phyloP scores from a whole-genome alignment of 768 basidiomycete genomes.

The Hygrophorus russula region DNA sequence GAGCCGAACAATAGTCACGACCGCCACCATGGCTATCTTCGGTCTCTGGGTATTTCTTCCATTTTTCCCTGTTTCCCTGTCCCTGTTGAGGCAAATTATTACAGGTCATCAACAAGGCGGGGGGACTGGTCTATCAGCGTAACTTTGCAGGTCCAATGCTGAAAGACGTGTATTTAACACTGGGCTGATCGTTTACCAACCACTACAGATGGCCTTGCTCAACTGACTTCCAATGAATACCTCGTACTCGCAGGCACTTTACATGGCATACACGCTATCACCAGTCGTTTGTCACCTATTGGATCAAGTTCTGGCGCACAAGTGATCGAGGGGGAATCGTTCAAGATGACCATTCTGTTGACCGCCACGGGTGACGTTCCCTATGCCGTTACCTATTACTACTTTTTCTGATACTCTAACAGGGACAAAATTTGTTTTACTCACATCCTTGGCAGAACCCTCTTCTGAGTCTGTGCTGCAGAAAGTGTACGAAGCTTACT shows the following conservation, averaged over 20 bases:
- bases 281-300: constrained; percentile 77
- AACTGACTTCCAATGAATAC: constrained; percentile 87
- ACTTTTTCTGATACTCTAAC: not conserved
- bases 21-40: constrained; percentile 56
- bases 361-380: constrained; percentile 69
- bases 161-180: not conserved
- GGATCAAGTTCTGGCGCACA: constrained; percentile 80
- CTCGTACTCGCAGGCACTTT: constrained; percentile 93
- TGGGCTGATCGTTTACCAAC: not conserved
- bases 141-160: constrained; percentile 68
- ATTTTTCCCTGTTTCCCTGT: constrained; percentile 2
- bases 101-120: constrained; percentile 96
- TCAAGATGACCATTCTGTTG: constrained; percentile 87
- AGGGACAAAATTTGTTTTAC: constrained; percentile 94
- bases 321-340: constrained; percentile 91
- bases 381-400: not conserved
- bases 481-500: constrained; percentile 86
- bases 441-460: constrained; percentile 71
- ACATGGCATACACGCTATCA: constrained; percentile 98
- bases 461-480: constrained; percentile 62
- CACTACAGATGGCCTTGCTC: constrained; percentile 74
- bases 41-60: constrained; percentile 63
- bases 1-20: too few relatives aligned
- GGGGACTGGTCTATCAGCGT: constrained; percentile 89
- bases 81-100: constrained; percentile 8